Evolutionary conservation across 208 protist species (phyloP), one percentile per base, ranked within the genome.

Genomic region (Leishmania gerbilli): DNA sequence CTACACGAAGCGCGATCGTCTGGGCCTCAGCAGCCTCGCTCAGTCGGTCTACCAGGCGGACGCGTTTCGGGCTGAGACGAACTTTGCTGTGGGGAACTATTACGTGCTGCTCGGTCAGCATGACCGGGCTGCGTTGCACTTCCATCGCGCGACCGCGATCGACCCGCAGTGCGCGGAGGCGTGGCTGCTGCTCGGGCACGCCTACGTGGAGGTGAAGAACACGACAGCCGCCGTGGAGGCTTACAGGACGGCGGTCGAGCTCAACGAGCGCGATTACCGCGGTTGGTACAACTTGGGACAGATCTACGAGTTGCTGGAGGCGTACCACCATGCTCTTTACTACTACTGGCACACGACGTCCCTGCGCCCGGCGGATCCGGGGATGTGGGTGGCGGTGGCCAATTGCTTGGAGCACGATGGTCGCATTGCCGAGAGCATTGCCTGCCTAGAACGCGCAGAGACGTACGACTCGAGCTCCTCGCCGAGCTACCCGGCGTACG

Each of bases 41-140:
- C 98, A 99, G 81, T 88, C 91, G 42, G 94, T 95, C 53, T 94
- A 97, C 79, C 85, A 95, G 19, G 93, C 95, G 31, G 98, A 99
- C 77, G 96, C 98, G 60, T 99, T 99, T 86, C 85, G 97, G 27
- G 95, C 98, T 4, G 98, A 99, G 83, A 99, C 96, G 56, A 99
- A 99, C 91, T 99, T 98, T 77, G 95, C 99, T 34, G 93, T 99
- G 76, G 99, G 98, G 37, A 99, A 99, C 91, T 99, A 99, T 86
- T 99, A 99, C 87, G 94, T 94, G 51, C 83, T 99, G n/a, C 90
- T 97, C 77, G 80, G 89, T 11, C 93, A 99, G 65, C 98, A 99
- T 84, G 94, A 99, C 47, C 98, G 98, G 49, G 98, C 98, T 0
- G 94, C 99, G 2, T 15, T 97, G 24, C 98, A 99, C 87, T 99